Evolutionary conservation across 1,139 yeast species (phyloP).

Genomic region (Magnusiomyces suaveolens): DNA sequence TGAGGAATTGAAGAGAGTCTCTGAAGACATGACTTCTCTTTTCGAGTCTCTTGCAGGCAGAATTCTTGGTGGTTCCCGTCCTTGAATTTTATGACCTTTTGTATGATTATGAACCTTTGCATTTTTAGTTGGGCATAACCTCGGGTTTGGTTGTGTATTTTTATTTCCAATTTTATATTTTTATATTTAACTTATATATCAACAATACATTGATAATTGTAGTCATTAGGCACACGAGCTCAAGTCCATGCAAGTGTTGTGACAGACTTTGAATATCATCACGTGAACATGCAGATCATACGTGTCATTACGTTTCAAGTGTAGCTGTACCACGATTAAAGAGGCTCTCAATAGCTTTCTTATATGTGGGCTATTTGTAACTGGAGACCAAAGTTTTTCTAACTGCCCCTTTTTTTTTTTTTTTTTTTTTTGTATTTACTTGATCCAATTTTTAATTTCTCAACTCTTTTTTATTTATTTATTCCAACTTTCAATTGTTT

Average conservation of each 20-base stretch:
- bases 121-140: too few species aligned
- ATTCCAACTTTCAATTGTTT: too few species aligned
- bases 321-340: background rate
- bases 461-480: too few species aligned
- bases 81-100: too few species aligned
- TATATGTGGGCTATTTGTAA: too few species aligned
- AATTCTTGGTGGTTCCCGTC: slow-evolving; percentile 1
- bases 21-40: slow-evolving; percentile 19
- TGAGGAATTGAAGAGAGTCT: slow-evolving; percentile 20
- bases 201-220: too few species aligned
- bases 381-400: background rate
- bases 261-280: background rate
- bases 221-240: too few species aligned
- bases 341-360: background rate
- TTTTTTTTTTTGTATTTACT: too few species aligned
- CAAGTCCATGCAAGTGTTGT: too few species aligned
- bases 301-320: background rate
- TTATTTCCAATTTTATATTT: too few species aligned
- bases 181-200: background rate
- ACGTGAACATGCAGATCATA: background rate
- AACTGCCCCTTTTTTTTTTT: background rate
- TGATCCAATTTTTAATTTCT: too few species aligned
- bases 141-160: too few species aligned
- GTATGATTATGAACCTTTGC: background rate
- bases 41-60: slow-evolving; percentile 19